Base-by-base conservation (phyloP, 495 filamentous ascomycete species). In the Aspergillus ostianus region DNA sequence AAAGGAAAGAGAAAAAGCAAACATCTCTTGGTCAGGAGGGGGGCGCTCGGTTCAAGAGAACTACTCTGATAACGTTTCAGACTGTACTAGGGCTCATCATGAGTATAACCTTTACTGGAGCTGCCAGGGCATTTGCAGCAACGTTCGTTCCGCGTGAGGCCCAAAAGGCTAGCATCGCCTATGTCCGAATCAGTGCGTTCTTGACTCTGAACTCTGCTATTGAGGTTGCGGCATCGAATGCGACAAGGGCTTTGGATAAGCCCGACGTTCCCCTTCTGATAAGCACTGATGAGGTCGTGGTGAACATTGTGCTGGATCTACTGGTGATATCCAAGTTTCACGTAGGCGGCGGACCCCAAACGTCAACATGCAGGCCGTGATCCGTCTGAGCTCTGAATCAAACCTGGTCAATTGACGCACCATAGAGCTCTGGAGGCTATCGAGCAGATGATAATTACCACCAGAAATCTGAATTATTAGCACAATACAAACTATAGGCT, bases 261-360 rank as follows among this genome's bases (percentile, higher is more conserved):
- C 89, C 89, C 0, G 88, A 91, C 65, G 83, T 92, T 2, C 88
- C 89, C 10, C 70, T 92, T 0, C 60, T 91, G 20, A 89, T 91
- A 64, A 90, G 81, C 66, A 77, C 75, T 0, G 76, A 77, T 12
- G 87, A 87, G 58, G 85, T 88, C 55, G 70, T 73, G 6, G 67
- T 89, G 51, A 91, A 91, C 65, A 91, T 91, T 50, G 58, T 89
- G 15, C 76, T 91, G 0, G 89, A 92, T 56, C 58, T 91, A 26
- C 63, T 91, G n/a, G 68, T 91, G 21, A 81, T 91, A 12, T 91
- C 88, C 2, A 82, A 75, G 13, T 88, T 87, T 60, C 87, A 88
- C 64, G 82, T 90, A 20, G 79, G 81, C 2, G 61, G 64, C 4
- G 75, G 55, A 74, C 61, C 15, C 86, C 85, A 9, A 85, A 79